phyloP scores from a whole-genome alignment of 164 flowering plant genomes.

The Stephania yunnanensis region DNA sequence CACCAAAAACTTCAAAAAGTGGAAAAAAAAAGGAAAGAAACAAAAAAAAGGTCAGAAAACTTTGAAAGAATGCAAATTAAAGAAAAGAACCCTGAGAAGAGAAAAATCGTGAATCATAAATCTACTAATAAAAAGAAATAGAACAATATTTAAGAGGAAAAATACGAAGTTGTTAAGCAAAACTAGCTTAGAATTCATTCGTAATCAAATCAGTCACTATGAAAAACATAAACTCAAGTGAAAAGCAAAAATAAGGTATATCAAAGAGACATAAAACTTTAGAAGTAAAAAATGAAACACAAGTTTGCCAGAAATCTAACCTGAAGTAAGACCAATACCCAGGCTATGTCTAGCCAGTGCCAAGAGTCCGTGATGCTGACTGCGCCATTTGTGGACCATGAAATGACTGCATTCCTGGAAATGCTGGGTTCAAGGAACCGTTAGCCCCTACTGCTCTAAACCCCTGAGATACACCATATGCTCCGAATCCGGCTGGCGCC shows the following conservation, averaged over 20 bases:
- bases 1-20: neutral
- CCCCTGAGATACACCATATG: conserved; percentile 14
- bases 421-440: conserved; percentile 13
- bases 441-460: conserved; percentile 18
- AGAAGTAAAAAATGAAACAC: neutral
- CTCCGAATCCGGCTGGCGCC: conserved; percentile 7
- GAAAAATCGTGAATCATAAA: neutral
- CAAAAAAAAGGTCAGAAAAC: neutral
- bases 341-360: conserved; percentile 23
- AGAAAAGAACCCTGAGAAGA: neutral
- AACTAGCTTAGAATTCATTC: neutral
- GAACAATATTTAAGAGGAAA: neutral
- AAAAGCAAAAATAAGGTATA: neutral
- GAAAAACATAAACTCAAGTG: neutral
- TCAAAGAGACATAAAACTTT: neutral
- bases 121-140: neutral
- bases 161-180: neutral
- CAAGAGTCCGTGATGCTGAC: conserved; percentile 13
- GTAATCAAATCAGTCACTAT: neutral
- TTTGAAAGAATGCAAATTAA: neutral
- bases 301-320: conserved; percentile 21
- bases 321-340: conserved; percentile 31
- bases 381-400: conserved; percentile 24
- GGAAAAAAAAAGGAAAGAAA: neutral
- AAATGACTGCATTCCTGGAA: conserved; percentile 26